Percentiles rank a stretch among this genome's conserved stretches.
These are phyloP conservation scores for Auxenochlorella pyrenoidosa DNA, from an alignment of 139 green algal genomes.

Conservation along the genomic window DNA sequence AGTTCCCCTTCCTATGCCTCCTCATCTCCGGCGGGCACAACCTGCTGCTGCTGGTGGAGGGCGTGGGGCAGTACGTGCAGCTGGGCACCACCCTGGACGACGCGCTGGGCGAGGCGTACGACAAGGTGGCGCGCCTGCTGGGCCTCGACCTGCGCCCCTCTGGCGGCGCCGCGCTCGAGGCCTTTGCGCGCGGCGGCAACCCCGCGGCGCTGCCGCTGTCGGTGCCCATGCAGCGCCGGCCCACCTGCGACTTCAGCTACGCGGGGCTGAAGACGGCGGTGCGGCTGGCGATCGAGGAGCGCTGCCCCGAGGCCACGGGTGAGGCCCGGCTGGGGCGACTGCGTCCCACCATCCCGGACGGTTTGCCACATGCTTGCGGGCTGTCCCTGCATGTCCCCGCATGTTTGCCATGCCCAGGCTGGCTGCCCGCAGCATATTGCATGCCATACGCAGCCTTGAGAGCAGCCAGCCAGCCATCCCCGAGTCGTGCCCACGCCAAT, in stretches of 20 bases:
- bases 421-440: too few species aligned
- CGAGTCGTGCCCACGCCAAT: too few species aligned
- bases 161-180: constrained; percentile 87
- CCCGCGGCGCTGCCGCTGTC: constrained; percentile 67
- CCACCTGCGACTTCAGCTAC: constrained; percentile 96
- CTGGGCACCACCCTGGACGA: constrained; percentile 95
- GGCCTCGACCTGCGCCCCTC: constrained; percentile 82
- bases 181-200: constrained; percentile 74
- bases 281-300: constrained; percentile 68
- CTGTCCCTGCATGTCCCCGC: too few species aligned
- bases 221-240: constrained; percentile 75
- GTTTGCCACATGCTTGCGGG: too few species aligned
- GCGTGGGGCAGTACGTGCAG: constrained; percentile 90
- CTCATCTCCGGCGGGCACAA: constrained; percentile 97
- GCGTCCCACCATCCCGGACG: too few species aligned
- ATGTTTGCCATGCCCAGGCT: too few species aligned
- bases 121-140: constrained; percentile 97
- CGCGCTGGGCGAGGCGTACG: constrained; percentile 93
- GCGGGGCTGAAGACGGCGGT: constrained; percentile 96
- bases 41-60: constrained; percentile 89
- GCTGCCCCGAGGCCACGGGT: background rate
- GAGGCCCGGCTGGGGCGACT: background rate
- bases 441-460: background rate
- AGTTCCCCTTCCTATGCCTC: constrained; percentile 95
- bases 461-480: too few species aligned